Evolutionary conservation across 2,329 filamentous ascomycete species (phyloP).

Genomic region (Scopulariopsis brevicaulis): DNA sequence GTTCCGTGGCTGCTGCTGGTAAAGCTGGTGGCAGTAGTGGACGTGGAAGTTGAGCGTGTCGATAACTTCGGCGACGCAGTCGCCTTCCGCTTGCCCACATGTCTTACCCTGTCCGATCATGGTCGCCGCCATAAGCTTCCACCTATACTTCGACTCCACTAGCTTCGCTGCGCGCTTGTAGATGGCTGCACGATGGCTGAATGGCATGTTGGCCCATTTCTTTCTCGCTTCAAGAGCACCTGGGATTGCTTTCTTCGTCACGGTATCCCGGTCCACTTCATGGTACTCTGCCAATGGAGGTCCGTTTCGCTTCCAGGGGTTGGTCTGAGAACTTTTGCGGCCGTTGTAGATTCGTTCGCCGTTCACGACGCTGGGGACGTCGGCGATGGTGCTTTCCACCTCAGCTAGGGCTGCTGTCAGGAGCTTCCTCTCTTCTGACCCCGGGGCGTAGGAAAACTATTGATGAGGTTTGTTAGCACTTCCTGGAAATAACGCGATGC

Average conservation of each 20-base stretch:
- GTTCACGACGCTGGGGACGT: background rate
- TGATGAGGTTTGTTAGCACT: background rate
- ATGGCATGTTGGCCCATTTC: background rate
- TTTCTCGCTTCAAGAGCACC: background rate
- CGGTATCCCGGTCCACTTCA: background rate
- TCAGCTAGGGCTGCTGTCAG: background rate
- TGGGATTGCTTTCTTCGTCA: background rate
- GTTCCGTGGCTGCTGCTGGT: conserved; percentile 1
- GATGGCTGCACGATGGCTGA: background rate
- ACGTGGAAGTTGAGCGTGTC: conserved; percentile 4
- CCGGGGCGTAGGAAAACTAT: background rate
- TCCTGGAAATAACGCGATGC: background rate
- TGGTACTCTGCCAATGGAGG: background rate
- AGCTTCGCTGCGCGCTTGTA: background rate
- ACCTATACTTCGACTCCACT: conserved; percentile 1
- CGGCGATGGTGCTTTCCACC: background rate
- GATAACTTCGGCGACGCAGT: conserved; percentile 2
- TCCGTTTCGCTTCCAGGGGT: background rate
- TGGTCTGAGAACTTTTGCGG: background rate
- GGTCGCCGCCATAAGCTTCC: conserved; percentile 2
- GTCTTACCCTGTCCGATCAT: conserved; percentile 4
- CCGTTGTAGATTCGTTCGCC: background rate
- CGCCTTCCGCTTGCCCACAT: background rate
- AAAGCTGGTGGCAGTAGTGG: conserved; percentile 3
- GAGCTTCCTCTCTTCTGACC: background rate